These are phyloP conservation scores for Dovyalis caffra DNA, from an alignment of 345 rosid genomes.

Conservation along the genomic window DNA sequence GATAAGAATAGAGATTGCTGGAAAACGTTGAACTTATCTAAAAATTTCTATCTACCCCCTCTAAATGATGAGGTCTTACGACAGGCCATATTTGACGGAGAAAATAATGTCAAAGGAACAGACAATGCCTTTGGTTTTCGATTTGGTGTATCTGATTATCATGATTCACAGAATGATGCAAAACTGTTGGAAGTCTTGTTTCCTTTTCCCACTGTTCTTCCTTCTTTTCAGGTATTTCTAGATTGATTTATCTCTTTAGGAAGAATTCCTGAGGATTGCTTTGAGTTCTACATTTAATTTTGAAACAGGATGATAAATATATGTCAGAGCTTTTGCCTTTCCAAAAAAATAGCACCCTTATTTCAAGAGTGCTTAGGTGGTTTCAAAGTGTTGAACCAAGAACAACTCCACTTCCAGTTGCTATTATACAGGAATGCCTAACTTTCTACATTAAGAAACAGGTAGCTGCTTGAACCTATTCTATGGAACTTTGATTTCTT, in stretches of 20 bases:
- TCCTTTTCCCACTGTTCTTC: conserved; percentile 94
- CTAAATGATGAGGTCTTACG: conserved; percentile 66
- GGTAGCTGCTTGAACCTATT: conserved; percentile 43
- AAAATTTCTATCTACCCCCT: conserved; percentile 62
- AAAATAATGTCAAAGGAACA: conserved; percentile 52
- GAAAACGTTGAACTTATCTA: conserved; percentile 57
- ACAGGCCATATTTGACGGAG: conserved; percentile 57
- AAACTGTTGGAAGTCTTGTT: conserved; percentile 68
- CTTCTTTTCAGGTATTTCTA: conserved; percentile 63
- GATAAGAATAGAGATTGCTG: conserved; percentile 48
- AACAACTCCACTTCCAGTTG: conserved; percentile 67
- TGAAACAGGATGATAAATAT: conserved; percentile 56
- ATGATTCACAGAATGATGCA: conserved; percentile 53
- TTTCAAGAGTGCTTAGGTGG: conserved; percentile 73
- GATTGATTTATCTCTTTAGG: conserved; percentile 2
- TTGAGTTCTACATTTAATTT: conserved; percentile 18
- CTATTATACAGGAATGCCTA: conserved; percentile 85
- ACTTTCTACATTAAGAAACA: conserved; percentile 68
- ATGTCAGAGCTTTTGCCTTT: conserved; percentile 78
- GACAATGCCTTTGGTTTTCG: conserved; percentile 75
- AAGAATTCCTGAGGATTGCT: conserved; percentile 8
- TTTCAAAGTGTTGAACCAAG: conserved; percentile 59
- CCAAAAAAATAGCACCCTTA: conserved; percentile 87
- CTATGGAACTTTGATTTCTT: conserved; percentile 12
- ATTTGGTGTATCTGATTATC: conserved; percentile 57